Conservation (phyloP, 306 rosid species). For the Vigna hirtella region DNA sequence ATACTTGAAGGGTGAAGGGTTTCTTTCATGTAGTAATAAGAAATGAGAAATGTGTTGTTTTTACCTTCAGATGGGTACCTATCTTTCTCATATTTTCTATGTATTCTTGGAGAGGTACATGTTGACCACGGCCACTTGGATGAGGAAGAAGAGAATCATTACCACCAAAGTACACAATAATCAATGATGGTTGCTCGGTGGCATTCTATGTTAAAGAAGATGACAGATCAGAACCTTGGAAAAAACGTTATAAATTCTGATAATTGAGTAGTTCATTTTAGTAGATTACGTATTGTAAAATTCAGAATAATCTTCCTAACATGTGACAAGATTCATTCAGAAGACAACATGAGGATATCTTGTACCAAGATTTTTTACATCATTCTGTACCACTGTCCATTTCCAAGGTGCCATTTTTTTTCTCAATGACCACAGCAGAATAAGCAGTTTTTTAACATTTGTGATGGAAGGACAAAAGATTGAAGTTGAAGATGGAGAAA, state of each 20-base stretch:
- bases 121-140: constrained; percentile 65
- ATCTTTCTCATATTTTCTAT: constrained; percentile 78
- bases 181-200: constrained; percentile 65
- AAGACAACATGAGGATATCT: background rate
- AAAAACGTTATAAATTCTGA: background rate
- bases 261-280: background rate
- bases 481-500: background rate
- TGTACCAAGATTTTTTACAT: constrained; percentile 23
- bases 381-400: background rate
- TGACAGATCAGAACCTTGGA: background rate
- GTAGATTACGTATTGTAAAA: background rate
- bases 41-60: background rate
- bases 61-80: constrained; percentile 69
- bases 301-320: constrained; percentile 10
- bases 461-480: background rate
- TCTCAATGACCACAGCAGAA: background rate
- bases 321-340: background rate
- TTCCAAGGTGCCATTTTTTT: background rate
- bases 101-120: constrained; percentile 84
- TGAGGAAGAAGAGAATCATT: constrained; percentile 70
- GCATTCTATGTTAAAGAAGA: constrained; percentile 56
- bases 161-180: constrained; percentile 90
- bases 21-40: background rate
- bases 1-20: constrained; percentile 17
- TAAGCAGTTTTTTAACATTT: background rate